Base-by-base conservation (phyloP, 352 stramenopile species). In the Phytophthora constricta region DNA sequence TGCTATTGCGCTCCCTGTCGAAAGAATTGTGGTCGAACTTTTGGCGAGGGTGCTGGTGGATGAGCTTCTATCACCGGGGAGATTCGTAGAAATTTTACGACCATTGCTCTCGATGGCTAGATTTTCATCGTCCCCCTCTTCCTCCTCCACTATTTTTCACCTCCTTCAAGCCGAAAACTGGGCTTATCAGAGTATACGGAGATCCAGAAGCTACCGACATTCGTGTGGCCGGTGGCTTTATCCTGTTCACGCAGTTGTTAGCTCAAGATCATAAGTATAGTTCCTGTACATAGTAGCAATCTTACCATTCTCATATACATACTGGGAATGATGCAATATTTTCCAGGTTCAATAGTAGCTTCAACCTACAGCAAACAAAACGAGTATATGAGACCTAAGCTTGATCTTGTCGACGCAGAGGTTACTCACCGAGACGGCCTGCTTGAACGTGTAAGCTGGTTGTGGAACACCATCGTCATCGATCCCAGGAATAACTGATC, bases 251-350 rank as follows among this genome's bases (percentile, higher is more conserved):
- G 22, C 0, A 1, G 10, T 2, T 10, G 14, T 62, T 42, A 68
- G 33, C 33, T 49, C 16, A 9, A 46, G 13, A 20, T 16, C 4
- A n/a, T 3, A n/a, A 17, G 31, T 55, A 20, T 0, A 5, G 11
- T 20, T 5, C 34, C 7, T n/a, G 4, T 39, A 8, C 7, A 1
- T n/a, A 39, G 13, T n/a, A 43, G 13, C 27, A 22, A 5, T 49
- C 68, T 43, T 77, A 96, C 87, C 70, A 81, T 92, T 58, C 86
- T 77, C 83, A 93, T 93, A 59, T 93, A 96, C 86, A 96, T 92
- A 64, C 88, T 96, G 0, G 88, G 84, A 27, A 96, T 76, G 45
- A 96, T 90, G 43, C 88, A 95, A 22, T 96, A 96, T 41, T 65
- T 75, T 1, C 88, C 88, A 48, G 86, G 73, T 43, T 93, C 84